phyloP scores from a whole-genome alignment of 805 yeast genomes.

The Myxozyma neotropica region DNA sequence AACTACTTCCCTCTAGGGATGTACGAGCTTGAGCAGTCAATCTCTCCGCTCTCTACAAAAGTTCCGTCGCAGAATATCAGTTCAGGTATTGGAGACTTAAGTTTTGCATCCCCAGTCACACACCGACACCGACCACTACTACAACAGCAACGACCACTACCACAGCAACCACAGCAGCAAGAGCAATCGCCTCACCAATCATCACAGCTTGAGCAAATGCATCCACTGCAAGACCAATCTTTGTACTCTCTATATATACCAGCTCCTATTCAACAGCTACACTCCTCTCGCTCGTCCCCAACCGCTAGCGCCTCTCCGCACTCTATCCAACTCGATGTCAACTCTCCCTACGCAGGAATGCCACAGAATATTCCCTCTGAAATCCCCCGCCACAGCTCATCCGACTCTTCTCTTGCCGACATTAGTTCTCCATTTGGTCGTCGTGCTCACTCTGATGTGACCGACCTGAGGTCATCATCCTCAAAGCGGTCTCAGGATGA shows the following conservation, averaged over 20 bases:
- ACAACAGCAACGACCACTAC: conserved; percentile 4
- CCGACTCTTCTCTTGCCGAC: background rate
- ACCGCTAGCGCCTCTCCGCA: conserved; percentile 1
- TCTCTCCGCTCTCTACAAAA: conserved; percentile 7
- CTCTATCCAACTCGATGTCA: too few relatives aligned
- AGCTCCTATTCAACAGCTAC: background rate
- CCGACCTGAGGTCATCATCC: conserved; percentile 5
- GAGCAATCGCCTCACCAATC: background rate
- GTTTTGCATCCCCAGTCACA: background rate
- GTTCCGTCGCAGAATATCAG: background rate
- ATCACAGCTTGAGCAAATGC: background rate
- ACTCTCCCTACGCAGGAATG: too few relatives aligned
- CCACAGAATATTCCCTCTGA: too few relatives aligned
- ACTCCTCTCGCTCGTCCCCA: background rate
- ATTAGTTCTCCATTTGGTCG: background rate
- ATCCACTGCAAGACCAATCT: conserved; percentile 45
- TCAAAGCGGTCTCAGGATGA: background rate
- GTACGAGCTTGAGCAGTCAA: conserved; percentile 2
- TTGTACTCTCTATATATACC: background rate
- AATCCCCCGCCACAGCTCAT: background rate
- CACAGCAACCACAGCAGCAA: conserved; percentile 2
- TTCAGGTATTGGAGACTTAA: background rate
- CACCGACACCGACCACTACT: conserved; percentile 10
- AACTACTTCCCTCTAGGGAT: background rate
- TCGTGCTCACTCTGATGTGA: conserved; percentile 16